Base-by-base conservation (phyloP, 2,329 filamentous ascomycete species). In the Phaeoacremonium minimum region DNA sequence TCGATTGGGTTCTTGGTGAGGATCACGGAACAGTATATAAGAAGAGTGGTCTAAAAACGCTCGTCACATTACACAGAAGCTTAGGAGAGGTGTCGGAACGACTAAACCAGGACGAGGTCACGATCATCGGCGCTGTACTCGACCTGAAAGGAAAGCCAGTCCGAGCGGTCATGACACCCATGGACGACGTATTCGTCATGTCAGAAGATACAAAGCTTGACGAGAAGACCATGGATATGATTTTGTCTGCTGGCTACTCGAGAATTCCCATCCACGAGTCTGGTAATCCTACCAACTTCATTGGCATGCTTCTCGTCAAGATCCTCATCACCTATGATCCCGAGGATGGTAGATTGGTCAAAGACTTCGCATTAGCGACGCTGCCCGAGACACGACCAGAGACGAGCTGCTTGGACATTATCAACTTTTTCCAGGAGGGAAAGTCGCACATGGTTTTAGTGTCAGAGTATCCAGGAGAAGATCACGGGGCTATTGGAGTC, bases 341-440 rank as follows among this genome's bases (percentile, higher is more conserved):
- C 0, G 93, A 98, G 60, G 93, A 98, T 55, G 79, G 77, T 54
- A 87, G 85, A 53, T 80, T 80, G 15, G 93, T 98, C 22, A 77
- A 84, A 43, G 91, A 97, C 43, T 96, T 98, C 56, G 83, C 89
- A 7, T 72, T 98, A 34, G 93, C 93, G 12, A 96, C 93, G 1
- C 77, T 98, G 6, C 93, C 94, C 2, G 93, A 98, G 61, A 98
- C 93, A 0, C 80, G 87, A 8, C 88, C 93, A 0, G 88, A 96
- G 56, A 98, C 93, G 0, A 96, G 90, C 66, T 98, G 93, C 58
- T 66, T 98, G 38, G 93, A 98, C 59, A 97, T 98, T 52, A 88
- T 98, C 65, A 98, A 98, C 66, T 98, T 96, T 63, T 98, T 98
- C 69, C 93, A 98, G 61, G 93, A 98, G 68, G 93, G 93, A 51